Evolutionary conservation across 331 rosid species (phyloP).

Genomic region (Phaseolus coccineus): DNA sequence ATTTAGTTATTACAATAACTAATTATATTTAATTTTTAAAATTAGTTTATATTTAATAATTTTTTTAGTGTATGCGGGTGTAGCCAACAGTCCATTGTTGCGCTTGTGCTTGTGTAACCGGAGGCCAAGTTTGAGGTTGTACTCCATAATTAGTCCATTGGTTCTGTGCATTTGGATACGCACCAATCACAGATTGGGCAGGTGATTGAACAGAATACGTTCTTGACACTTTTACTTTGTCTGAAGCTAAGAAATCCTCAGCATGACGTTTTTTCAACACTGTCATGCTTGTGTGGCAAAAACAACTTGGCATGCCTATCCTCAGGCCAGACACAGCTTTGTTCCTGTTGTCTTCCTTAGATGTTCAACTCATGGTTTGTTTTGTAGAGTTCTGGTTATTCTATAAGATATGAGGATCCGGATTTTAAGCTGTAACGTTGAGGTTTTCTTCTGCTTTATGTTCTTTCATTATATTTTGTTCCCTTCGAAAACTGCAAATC

Average conservation of each 20-base stretch:
- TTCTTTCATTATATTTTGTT: no score
- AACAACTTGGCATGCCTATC: conserved; percentile 94
- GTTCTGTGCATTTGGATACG: conserved; percentile 85
- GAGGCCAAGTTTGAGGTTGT: conserved; percentile 98
- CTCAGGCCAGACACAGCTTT: conserved; percentile 20
- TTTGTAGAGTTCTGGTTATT: no score
- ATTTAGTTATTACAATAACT: no score
- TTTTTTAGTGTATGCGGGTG: neutral
- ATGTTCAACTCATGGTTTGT: no score
- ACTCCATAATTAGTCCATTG: conserved; percentile 88
- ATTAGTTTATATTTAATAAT: no score
- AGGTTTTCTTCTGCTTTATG: no score
- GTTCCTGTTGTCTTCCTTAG: no score
- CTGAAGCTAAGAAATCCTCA: conserved; percentile 87
- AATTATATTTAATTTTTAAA: no score
- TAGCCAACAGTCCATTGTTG: conserved; percentile 97
- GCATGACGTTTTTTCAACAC: conserved; percentile 95
- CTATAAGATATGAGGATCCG: no score
- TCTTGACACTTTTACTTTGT: conserved; percentile 78
- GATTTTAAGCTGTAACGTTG: no score
- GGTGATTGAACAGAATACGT: conserved; percentile 80
- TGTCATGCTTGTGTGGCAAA: conserved; percentile 79
- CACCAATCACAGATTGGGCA: conserved; percentile 78
- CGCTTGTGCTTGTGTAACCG: conserved; percentile 84
- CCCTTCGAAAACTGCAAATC: no score